Evolutionary conservation across 306 rosid species (phyloP).

Genomic region (Gynostemma pentaphyllum): DNA sequence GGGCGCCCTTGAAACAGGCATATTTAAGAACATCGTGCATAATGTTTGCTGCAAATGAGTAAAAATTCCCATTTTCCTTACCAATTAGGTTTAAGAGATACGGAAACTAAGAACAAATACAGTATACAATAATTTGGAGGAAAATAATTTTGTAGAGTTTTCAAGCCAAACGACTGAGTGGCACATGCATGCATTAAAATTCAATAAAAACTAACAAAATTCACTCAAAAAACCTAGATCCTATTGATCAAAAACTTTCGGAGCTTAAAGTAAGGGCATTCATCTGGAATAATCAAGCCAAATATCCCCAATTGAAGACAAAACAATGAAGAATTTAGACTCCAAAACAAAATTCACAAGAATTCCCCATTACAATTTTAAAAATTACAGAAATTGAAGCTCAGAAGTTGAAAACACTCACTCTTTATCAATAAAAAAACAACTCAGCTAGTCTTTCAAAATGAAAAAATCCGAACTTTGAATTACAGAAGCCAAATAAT

Average conservation of each 20-base stretch:
- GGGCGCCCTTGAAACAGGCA: neutral
- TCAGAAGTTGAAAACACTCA: neutral
- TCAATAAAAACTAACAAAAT: neutral
- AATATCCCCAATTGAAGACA: neutral
- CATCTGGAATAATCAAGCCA: neutral
- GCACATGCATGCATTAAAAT: constrained; percentile 5
- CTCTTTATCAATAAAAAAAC: neutral
- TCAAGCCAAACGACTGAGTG: neutral
- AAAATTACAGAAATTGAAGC: neutral
- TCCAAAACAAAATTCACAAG: constrained; percentile 3
- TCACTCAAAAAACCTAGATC: constrained; percentile 8
- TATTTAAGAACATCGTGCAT: neutral
- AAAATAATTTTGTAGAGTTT: neutral
- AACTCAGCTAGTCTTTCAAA: neutral
- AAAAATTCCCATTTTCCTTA: neutral
- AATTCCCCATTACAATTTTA: neutral
- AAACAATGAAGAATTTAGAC: neutral
- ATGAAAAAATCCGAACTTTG: neutral
- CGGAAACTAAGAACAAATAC: neutral
- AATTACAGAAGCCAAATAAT: neutral
- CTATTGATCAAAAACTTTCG: neutral
- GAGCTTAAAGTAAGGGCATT: neutral
- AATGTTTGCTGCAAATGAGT: neutral
- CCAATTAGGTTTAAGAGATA: neutral
- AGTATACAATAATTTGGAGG: neutral